These are phyloP conservation scores for Dothideomycetes sp. DNA, from an alignment of 2,329 filamentous ascomycete genomes.

Conservation along the genomic window DNA sequence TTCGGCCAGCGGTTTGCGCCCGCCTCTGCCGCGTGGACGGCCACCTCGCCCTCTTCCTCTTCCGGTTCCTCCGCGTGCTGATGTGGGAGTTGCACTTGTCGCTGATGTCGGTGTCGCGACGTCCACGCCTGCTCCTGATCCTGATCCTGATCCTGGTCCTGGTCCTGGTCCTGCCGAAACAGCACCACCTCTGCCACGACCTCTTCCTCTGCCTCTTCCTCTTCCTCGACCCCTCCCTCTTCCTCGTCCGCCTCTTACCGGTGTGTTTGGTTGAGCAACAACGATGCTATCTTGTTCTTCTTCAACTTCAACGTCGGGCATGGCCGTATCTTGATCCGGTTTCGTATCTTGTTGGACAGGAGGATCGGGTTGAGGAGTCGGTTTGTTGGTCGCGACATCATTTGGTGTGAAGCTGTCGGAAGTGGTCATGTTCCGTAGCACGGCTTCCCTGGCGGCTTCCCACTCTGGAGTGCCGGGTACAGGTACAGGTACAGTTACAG, in stretches of 20 bases:
- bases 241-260: slow-evolving; percentile 13
- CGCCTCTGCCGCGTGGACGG: slow-evolving; percentile 16
- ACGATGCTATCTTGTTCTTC: background rate
- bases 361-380: too few relatives aligned
- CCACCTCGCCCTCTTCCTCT: slow-evolving; percentile 26
- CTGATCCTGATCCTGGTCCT: slow-evolving; percentile 16
- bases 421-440: slow-evolving; percentile 37
- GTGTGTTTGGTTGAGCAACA: slow-evolving; percentile 2
- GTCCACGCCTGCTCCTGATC: slow-evolving; percentile 14
- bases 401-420: slow-evolving; percentile 27
- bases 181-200: slow-evolving; percentile 1
- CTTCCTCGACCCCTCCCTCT: too few relatives aligned
- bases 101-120: slow-evolving; percentile 15
- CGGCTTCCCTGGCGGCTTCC: slow-evolving; percentile 38
- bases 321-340: too few relatives aligned
- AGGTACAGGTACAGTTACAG: slow-evolving; percentile 18
- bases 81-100: slow-evolving; percentile 18
- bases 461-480: slow-evolving; percentile 32
- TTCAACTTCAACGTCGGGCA: background rate
- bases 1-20: slow-evolving; percentile 20
- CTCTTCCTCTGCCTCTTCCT: slow-evolving; percentile 23
- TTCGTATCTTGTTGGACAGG: too few relatives aligned
- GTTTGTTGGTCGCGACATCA: slow-evolving; percentile 1
- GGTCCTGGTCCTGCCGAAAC: too few relatives aligned
- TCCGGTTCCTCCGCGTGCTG: slow-evolving; percentile 29